Base-by-base conservation (phyloP, 2,329 filamentous ascomycete species). In the Pseudonectria buxi region DNA sequence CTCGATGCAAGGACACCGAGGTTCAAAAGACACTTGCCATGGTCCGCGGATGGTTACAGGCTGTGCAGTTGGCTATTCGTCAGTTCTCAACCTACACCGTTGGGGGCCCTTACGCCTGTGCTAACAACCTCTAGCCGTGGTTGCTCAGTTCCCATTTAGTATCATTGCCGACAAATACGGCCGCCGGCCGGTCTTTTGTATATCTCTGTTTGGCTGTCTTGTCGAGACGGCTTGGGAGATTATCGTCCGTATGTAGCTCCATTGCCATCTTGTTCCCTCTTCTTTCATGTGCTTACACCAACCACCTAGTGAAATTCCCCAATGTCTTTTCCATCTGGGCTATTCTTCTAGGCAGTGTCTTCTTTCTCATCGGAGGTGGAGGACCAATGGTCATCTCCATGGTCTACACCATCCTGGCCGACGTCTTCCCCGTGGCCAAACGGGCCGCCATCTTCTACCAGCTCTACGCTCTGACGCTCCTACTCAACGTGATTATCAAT, bases 1-100 rank as follows among this genome's bases (percentile, higher is more conserved):
- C 58, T 29, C 56, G 62, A 6, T 78, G 74, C 57, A 77, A 78
- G 47, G 51, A 54, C 3, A 50, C 59, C 1, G 53, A 58, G 3
- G 69, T 79, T 1, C 73, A 78, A 45, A 61, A 65, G 16, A 61
- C 64, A 14, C 57, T 78, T 28, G 71, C 74, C 10, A 66, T 69
- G 59, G 55, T 78, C 13, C 60, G 62, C 27, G 72, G 71, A 1
- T 71, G 68, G 62, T 46, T 57, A 28, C 43, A 55, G 14, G 64
- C 68, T 2, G 56, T 72, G 22, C 64, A 72, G 24, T 64, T 65
- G 37, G 49, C 74, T 4, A 65, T 72, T 9, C 63, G 65, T 67
- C 44, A 48, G 58, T 58, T 7, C 7, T 3, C 5, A 1, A 7
- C 2, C 6, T 3, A 2, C 4, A 10, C 7, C 9, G n/a, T 3